These are phyloP conservation scores for Talaromyces sp. DNA, from an alignment of 2,329 filamentous ascomycete species.

Conservation along the genomic window DNA sequence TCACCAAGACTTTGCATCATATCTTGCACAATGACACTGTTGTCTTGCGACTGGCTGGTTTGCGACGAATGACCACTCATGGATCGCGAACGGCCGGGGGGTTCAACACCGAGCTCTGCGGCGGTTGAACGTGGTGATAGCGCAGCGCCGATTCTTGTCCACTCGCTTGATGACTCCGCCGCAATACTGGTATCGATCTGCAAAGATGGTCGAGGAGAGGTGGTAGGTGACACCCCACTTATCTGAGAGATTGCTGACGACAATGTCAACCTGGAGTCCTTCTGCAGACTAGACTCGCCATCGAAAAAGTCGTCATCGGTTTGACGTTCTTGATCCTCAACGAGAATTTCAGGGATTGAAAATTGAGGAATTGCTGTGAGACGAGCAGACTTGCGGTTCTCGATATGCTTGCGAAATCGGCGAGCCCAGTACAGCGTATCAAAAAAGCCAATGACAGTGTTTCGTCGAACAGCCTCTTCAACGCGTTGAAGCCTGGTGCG, in stretches of 20 bases:
- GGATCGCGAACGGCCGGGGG: not conserved
- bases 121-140: conserved; percentile 15
- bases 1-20: conserved; percentile 83
- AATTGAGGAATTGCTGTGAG: conserved; percentile 77
- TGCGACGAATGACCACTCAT: conserved; percentile 20
- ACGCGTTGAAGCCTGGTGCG: conserved; percentile 87
- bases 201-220: conserved; percentile 17
- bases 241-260: conserved; percentile 10
- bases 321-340: conserved; percentile 68
- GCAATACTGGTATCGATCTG: conserved; percentile 18
- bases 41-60: conserved; percentile 54
- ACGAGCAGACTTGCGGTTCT: conserved; percentile 68
- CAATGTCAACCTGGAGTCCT: conserved; percentile 25
- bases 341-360: conserved; percentile 82
- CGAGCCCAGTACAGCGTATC: conserved; percentile 86
- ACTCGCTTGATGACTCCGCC: conserved; percentile 10
- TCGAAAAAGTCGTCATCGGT: conserved; percentile 10
- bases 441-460: conserved; percentile 91
- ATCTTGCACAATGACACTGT: conserved; percentile 70
- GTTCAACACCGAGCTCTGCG: not conserved
- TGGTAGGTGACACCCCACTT: conserved; percentile 6
- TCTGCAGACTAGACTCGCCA: conserved; percentile 21
- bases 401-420: conserved; percentile 71
- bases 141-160: conserved; percentile 16
- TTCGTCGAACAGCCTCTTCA: conserved; percentile 87